A percentile compares a stretch with the other conserved stretches of the same genome.
Conservation (phyloP, 176 grass and related monocot species). For the Oryza coarctata region DNA sequence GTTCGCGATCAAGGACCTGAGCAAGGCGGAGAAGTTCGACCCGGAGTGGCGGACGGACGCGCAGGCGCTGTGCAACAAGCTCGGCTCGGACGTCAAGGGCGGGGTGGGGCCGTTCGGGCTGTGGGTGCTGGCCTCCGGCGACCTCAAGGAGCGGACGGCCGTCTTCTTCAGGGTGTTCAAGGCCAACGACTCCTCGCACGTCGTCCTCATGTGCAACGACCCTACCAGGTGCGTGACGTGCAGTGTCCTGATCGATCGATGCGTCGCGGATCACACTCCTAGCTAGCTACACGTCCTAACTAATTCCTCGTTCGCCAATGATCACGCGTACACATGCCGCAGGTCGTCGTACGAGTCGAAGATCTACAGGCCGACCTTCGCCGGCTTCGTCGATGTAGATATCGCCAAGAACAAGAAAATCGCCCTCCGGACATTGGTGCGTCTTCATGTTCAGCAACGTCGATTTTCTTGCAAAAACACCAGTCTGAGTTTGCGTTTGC, state of each 20-base stretch:
- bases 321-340: too few species aligned
- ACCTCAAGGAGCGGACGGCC: slow-evolving; percentile 54
- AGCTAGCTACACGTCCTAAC: too few species aligned
- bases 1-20: slow-evolving; percentile 58
- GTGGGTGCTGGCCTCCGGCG: slow-evolving; percentile 48
- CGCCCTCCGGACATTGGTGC: slow-evolving; percentile 44
- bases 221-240: slow-evolving; percentile 7
- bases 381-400: slow-evolving; percentile 52
- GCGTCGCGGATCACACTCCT: too few species aligned
- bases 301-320: too few species aligned
- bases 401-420: slow-evolving; percentile 26
- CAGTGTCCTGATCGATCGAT: neutral
- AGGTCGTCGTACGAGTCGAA: slow-evolving; percentile 30
- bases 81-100: slow-evolving; percentile 30
- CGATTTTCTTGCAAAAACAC: neutral
- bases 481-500: neutral
- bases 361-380: slow-evolving; percentile 54
- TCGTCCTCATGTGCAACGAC: slow-evolving; percentile 64
- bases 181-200: slow-evolving; percentile 21
- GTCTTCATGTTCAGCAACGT: neutral
- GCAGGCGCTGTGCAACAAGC: slow-evolving; percentile 50
- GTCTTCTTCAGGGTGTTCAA: slow-evolving; percentile 67
- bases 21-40: slow-evolving; percentile 66
- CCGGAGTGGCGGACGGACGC: slow-evolving; percentile 52
- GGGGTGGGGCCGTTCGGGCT: slow-evolving; percentile 90